These are phyloP conservation scores for Stylosanthes scabra DNA, from an alignment of 331 rosid species.

Conservation along the genomic window DNA sequence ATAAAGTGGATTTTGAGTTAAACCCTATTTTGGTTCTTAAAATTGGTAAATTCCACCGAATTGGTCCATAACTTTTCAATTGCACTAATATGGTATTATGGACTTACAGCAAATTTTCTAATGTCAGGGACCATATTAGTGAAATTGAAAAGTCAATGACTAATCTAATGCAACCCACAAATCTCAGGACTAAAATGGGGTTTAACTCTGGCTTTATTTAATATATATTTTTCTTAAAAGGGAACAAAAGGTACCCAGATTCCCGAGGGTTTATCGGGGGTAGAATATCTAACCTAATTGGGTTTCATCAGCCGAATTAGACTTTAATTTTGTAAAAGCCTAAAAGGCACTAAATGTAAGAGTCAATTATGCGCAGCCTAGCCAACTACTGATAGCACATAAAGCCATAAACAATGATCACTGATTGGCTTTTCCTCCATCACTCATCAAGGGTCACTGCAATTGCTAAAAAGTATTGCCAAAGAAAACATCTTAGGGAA, in stretches of 20 bases:
- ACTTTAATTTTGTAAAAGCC: neutral
- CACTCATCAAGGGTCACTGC: neutral
- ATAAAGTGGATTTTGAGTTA: no score
- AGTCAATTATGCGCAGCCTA: neutral
- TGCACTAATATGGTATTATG: no score
- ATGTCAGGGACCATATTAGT: no score
- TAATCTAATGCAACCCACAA: no score
- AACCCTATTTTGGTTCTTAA: no score
- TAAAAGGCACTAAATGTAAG: neutral
- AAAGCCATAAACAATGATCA: neutral
- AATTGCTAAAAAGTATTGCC: neutral
- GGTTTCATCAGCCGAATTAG: constrained; percentile 29
- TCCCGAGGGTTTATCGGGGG: neutral
- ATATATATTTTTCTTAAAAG: no score
- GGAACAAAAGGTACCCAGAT: neutral
- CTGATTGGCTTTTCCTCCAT: neutral
- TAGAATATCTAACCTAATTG: neutral
- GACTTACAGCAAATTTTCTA: no score
- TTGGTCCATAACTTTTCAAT: no score
- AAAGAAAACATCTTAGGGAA: neutral
- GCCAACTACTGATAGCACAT: neutral
- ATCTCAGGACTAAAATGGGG: no score
- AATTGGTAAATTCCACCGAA: no score
- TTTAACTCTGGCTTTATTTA: no score
- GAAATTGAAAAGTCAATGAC: no score